A percentile compares a stretch with the other conserved stretches of the same genome.
phyloP scores from a whole-genome alignment of 106 monocot genomes.

The Phalaenopsis aphrodite region DNA sequence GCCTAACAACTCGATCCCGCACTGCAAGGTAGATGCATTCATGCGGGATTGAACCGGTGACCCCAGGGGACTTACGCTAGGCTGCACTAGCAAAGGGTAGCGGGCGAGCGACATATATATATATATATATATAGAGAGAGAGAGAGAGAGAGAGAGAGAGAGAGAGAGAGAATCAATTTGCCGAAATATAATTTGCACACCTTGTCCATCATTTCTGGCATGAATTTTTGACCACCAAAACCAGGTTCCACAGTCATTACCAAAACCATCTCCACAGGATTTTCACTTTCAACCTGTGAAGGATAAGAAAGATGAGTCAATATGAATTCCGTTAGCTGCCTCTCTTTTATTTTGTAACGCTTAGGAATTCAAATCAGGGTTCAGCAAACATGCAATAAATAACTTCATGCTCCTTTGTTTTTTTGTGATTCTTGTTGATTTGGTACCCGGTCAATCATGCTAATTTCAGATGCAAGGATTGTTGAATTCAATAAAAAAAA shows the following conservation, averaged over 20 bases:
- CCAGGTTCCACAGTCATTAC: conserved; percentile 99
- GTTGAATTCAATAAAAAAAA: no score
- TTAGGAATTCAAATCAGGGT: not conserved
- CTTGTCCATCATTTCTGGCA: conserved; percentile 98
- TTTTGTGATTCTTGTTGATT: not conserved
- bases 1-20: no score
- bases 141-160: no score
- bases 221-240: conserved; percentile 97
- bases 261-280: conserved; percentile 89
- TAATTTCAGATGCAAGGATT: not conserved
- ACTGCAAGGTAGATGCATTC: no score
- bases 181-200: conserved; percentile 15
- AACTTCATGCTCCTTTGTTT: not conserved
- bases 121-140: no score
- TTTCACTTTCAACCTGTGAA: conserved; percentile 69
- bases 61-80: no score
- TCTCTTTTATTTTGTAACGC: no score
- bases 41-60: no score
- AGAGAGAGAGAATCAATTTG: no score
- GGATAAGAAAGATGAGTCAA: conserved; percentile 8
- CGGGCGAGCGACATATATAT: no score
- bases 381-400: not conserved
- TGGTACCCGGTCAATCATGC: not conserved
- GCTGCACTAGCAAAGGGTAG: no score
- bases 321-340: not conserved